Evolutionary conservation across 2,329 filamentous ascomycete species (phyloP).

Genomic region (Phialophora chinensis): DNA sequence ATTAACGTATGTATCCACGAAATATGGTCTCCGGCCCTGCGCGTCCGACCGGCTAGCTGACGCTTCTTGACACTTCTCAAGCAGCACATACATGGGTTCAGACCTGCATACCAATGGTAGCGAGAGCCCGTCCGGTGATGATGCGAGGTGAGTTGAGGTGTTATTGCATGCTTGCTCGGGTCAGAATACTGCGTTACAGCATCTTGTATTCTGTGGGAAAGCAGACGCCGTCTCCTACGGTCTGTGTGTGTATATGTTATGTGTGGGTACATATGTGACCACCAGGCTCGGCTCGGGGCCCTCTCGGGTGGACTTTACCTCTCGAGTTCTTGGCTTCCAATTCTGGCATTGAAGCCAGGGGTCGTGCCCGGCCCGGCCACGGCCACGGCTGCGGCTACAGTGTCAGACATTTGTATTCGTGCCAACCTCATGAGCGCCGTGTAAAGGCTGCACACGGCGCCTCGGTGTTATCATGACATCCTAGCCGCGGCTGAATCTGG

Average conservation of each 20-base stretch:
- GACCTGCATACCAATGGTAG: too few relatives aligned
- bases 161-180: background rate
- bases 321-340: background rate
- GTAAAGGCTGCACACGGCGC: background rate
- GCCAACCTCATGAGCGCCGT: background rate
- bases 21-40: background rate
- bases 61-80: too few relatives aligned
- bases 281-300: background rate
- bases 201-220: too few relatives aligned
- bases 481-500: background rate
- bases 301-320: background rate
- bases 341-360: background rate
- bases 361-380: background rate
- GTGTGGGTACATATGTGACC: background rate
- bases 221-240: too few relatives aligned
- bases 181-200: background rate
- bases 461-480: background rate
- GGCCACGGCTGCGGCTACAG: too few relatives aligned
- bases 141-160: too few relatives aligned
- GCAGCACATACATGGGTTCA: too few relatives aligned
- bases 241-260: too few relatives aligned
- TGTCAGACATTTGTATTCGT: background rate
- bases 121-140: too few relatives aligned
- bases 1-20: background rate
- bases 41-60: background rate